Conservation (phyloP, 176 grass and related monocot species). For the Carex pumila region DNA sequence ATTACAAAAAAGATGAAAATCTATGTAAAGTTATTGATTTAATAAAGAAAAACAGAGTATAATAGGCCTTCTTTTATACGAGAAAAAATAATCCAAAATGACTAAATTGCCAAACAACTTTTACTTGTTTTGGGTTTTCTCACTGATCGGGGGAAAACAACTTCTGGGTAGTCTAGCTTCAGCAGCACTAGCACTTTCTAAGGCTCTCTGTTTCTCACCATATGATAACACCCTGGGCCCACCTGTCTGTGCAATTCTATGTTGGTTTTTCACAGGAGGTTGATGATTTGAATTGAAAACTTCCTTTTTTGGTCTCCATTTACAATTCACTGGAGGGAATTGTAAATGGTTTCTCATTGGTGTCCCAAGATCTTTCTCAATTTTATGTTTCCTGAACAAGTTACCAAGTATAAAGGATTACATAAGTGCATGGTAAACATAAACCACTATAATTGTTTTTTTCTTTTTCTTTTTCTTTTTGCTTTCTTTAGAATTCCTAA, state of each 20-base stretch:
- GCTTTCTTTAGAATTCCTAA: not conserved
- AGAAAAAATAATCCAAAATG: not conserved
- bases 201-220: conserved; percentile 19
- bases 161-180: not conserved
- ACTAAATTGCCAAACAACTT: not conserved
- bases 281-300: not conserved
- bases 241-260: not conserved
- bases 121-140: conserved; percentile 29
- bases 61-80: not conserved
- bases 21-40: not conserved
- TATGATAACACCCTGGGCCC: not conserved
- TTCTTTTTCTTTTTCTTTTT: not conserved
- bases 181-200: not conserved
- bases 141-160: conserved; percentile 31
- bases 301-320: not conserved
- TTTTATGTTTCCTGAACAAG: conserved; percentile 62
- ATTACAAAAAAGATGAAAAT: not conserved
- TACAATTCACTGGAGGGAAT: conserved; percentile 34
- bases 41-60: not conserved
- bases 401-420: not conserved
- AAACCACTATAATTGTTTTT: not conserved
- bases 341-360: conserved; percentile 43
- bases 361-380: conserved; percentile 27
- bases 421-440: not conserved
- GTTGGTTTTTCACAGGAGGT: not conserved